Evolutionary conservation across 2,329 filamentous ascomycete species (phyloP).

Genomic region (Gyromitra esculenta): DNA sequence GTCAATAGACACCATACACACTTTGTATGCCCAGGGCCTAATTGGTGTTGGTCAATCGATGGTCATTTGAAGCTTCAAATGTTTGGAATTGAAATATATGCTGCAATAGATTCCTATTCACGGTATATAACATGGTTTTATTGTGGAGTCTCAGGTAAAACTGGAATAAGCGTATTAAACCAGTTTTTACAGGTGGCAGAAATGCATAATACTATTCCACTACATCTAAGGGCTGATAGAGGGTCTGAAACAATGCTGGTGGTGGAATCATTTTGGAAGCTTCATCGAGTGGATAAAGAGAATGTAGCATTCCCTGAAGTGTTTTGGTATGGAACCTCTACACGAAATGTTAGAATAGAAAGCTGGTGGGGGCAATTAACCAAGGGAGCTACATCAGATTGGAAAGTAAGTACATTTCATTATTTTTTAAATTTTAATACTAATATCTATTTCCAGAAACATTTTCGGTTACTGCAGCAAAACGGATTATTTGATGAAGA

Average conservation of each 20-base stretch:
- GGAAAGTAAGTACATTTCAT: constrained; percentile 2
- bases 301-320: background rate
- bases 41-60: constrained; percentile 56
- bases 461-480: background rate
- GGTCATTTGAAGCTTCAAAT: constrained; percentile 53
- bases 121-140: constrained; percentile 56
- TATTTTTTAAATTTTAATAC: background rate
- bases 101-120: constrained; percentile 55
- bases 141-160: constrained; percentile 48
- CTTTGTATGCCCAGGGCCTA: constrained; percentile 40
- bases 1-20: constrained; percentile 1
- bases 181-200: constrained; percentile 49
- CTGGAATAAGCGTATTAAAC: constrained; percentile 52
- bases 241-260: constrained; percentile 33
- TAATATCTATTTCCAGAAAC: constrained; percentile 1
- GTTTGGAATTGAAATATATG: constrained; percentile 57
- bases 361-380: constrained; percentile 10
- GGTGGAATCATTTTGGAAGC: constrained; percentile 2
- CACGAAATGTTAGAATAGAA: constrained; percentile 20
- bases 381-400: constrained; percentile 6
- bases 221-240: constrained; percentile 14
- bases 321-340: constrained; percentile 21
- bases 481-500: constrained; percentile 4
- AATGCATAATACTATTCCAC: background rate
- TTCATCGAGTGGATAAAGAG: background rate